Percentiles rank a stretch among this genome's conserved stretches.
phyloP scores from a whole-genome alignment of 495 filamentous ascomycete genomes.

The Penicillium manginii region DNA sequence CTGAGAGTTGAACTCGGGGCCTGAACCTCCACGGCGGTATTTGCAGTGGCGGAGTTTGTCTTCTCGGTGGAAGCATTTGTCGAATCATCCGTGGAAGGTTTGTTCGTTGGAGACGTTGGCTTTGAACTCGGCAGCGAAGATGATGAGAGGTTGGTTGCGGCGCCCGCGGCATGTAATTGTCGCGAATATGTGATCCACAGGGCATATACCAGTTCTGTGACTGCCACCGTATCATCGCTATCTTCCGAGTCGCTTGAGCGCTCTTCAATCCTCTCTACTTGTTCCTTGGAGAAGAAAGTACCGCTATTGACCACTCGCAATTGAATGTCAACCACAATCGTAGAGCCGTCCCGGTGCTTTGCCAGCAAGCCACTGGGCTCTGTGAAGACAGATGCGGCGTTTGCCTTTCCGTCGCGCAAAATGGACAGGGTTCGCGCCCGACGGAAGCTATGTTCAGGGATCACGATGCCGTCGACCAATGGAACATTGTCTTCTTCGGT shows the following conservation, averaged over 20 bases:
- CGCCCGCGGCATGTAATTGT: conserved; percentile 78
- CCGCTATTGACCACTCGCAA: conserved; percentile 94
- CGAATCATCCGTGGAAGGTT: conserved; percentile 6
- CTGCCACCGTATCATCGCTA: conserved; percentile 43
- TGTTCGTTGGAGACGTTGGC: conserved; percentile 22
- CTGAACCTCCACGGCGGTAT: conserved; percentile 33
- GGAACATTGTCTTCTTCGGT: conserved; percentile 83
- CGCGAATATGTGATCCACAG: conserved; percentile 97
- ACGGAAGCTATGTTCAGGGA: conserved; percentile 94
- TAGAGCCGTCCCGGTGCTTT: conserved; percentile 84
- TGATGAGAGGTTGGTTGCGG: conserved; percentile 54
- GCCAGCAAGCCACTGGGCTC: conserved; percentile 82
- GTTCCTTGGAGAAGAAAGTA: conserved; percentile 50
- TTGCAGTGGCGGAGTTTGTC: conserved; percentile 15
- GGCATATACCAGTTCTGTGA: conserved; percentile 87
- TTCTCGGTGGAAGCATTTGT: not conserved
- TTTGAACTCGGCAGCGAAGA: conserved; percentile 25
- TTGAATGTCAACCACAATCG: conserved; percentile 91
- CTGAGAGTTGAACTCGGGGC: conserved; percentile 70
- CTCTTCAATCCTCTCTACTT: conserved; percentile 40
- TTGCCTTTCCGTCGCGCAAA: conserved; percentile 74
- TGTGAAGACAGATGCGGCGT: conserved; percentile 73
- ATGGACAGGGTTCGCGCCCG: conserved; percentile 83
- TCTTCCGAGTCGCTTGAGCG: conserved; percentile 40
- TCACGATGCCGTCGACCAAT: conserved; percentile 90